Conservation (phyloP, 1,139 yeast species). For the Sugiyamaella japonica region DNA sequence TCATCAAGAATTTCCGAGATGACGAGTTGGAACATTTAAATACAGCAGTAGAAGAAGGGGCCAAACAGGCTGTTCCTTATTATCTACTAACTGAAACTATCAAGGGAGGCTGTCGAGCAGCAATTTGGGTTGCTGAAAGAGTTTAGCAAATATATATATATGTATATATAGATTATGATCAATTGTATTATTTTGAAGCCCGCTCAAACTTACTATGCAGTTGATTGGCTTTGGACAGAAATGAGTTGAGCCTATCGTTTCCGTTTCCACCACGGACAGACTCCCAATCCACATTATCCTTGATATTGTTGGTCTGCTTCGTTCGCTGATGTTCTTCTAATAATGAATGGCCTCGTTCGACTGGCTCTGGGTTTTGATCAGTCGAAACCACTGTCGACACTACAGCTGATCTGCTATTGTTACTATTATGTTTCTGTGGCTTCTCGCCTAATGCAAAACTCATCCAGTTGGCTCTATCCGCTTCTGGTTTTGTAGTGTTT, state of each 20-base stretch:
- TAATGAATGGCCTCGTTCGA: conserved; percentile 16
- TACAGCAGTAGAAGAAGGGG: conserved; percentile 89
- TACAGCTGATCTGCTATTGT: neutral
- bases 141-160: conserved; percentile 18
- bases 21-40: conserved; percentile 95
- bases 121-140: conserved; percentile 92
- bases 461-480: conserved; percentile 23
- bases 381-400: neutral
- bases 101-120: conserved; percentile 75
- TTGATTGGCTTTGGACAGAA: conserved; percentile 19
- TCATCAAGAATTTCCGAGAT: conserved; percentile 80
- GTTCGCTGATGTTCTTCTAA: conserved; percentile 20
- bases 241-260: conserved; percentile 17
- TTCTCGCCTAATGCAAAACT: conserved; percentile 24
- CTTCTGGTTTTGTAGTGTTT: neutral
- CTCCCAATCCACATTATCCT: conserved; percentile 14
- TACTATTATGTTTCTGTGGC: neutral
- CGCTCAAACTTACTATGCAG: conserved; percentile 17
- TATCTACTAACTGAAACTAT: conserved; percentile 83
- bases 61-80: conserved; percentile 92
- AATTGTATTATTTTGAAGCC: neutral
- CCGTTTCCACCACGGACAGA: conserved; percentile 17
- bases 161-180: neutral
- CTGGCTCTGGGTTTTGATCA: neutral
- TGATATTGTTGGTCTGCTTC: neutral